Conservation (phyloP, 306 rosid genomes). For the Ochetophila trinervis region DNA sequence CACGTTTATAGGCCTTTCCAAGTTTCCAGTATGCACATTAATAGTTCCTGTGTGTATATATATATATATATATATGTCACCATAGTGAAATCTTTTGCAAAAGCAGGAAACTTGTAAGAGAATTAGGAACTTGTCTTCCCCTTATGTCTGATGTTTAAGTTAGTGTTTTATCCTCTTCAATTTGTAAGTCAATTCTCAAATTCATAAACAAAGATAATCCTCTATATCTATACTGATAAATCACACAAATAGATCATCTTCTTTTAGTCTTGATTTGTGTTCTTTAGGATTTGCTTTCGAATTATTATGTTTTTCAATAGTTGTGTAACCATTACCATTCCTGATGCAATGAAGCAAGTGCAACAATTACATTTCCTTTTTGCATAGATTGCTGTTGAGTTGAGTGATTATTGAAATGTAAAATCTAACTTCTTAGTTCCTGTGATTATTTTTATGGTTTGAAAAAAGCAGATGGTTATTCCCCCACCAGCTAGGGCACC, state of each 20-base stretch:
- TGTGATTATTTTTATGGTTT: background rate
- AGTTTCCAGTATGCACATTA: background rate
- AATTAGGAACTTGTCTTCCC: background rate
- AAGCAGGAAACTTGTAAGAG: background rate
- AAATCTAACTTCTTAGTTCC: background rate
- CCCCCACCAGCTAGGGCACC: constrained; percentile 70
- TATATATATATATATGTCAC: no score
- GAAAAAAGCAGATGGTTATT: constrained; percentile 59
- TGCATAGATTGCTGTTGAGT: no score
- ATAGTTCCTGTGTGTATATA: background rate
- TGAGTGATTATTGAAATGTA: background rate
- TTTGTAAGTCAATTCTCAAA: background rate
- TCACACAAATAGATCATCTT: background rate
- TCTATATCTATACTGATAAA: background rate
- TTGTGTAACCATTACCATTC: background rate
- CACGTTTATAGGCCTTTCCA: background rate
- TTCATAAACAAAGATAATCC: background rate
- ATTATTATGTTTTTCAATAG: no score
- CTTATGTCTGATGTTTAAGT: background rate
- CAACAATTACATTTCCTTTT: no score
- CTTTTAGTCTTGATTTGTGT: background rate
- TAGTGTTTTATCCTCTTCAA: background rate
- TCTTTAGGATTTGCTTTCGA: background rate
- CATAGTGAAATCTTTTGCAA: background rate
- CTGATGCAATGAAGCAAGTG: no score